A percentile compares a stretch with the other conserved stretches of the same genome.
Conservation (phyloP, 352 stramenopile genomes). For the Phytophthora meadii region DNA sequence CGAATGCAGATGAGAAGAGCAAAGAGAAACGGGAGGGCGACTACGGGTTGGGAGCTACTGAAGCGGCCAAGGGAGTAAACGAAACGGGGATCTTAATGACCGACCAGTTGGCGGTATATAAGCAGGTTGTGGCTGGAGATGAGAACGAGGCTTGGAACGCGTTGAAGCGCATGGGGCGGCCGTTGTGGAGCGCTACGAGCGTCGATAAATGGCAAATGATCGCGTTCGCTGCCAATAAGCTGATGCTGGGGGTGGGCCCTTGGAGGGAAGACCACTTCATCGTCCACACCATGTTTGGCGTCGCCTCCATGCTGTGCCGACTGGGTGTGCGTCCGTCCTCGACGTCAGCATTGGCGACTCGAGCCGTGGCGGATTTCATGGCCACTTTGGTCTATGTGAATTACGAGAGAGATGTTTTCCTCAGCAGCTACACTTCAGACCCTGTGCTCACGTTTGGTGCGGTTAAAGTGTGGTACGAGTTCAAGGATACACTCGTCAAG, state of each 20-base stretch:
- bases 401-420: conserved; percentile 3
- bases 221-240: conserved; percentile 5
- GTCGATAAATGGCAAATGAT: background rate
- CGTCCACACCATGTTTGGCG: conserved; percentile 11
- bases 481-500: background rate
- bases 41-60: too few species aligned
- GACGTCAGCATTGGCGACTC: conserved; percentile 12
- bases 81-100: background rate
- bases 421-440: conserved; percentile 16
- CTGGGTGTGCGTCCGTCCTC: background rate
- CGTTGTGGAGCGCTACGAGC: conserved; percentile 1
- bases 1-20: background rate
- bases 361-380: conserved; percentile 16
- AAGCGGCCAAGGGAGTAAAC: too few species aligned
- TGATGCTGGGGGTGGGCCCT: conserved; percentile 5
- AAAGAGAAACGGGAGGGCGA: conserved; percentile 1
- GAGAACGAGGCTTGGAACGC: background rate
- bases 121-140: background rate
- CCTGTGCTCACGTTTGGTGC: conserved; percentile 14
- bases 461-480: conserved; percentile 8
- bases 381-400: conserved; percentile 10
- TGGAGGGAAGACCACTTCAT: background rate
- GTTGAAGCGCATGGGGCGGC: conserved; percentile 13
- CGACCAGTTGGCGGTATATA: conserved; percentile 6
- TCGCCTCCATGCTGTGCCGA: conserved; percentile 17